These are phyloP conservation scores for Fusarium sp. DNA, from an alignment of 2,329 filamentous ascomycete species.

Conservation along the genomic window DNA sequence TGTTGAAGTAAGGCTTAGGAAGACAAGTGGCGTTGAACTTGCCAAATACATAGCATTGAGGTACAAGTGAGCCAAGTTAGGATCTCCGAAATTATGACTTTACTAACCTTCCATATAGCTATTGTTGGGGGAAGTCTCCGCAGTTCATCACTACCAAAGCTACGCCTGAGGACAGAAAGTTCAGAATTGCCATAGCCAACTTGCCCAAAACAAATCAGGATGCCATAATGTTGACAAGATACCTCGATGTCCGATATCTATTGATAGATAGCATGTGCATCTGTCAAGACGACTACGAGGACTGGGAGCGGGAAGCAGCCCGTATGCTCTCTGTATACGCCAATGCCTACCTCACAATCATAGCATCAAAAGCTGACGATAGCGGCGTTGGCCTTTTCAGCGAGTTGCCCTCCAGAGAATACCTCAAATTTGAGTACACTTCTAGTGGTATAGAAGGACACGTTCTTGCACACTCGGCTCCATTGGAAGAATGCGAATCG, in stretches of 20 bases:
- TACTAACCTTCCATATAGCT: not conserved
- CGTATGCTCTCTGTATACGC: no score
- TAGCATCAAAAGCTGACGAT: not conserved
- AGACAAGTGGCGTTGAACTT: not conserved
- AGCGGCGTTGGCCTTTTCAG: not conserved
- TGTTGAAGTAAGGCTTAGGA: not conserved
- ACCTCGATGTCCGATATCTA: not conserved
- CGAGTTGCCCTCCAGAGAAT: rapidly evolving
- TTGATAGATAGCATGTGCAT: constrained; percentile 21
- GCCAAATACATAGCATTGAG: constrained; percentile 8
- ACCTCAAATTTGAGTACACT: not conserved
- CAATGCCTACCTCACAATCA: no score
- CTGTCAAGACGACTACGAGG: constrained; percentile 1
- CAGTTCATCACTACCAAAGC: not conserved
- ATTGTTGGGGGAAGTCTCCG: not conserved
- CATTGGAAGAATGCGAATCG: not conserved
- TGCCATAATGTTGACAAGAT: rapidly evolving
- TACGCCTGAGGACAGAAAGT: constrained; percentile 5
- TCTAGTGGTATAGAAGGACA: not conserved
- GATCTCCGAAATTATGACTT: no score
- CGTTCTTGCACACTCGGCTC: not conserved
- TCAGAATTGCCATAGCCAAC: not conserved
- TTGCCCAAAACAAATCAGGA: not conserved
- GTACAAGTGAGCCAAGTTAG: not conserved
- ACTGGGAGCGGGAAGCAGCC: constrained; percentile 1